Conservation (phyloP, 257 asterid genomes). For the Ligustrum vulgare region DNA sequence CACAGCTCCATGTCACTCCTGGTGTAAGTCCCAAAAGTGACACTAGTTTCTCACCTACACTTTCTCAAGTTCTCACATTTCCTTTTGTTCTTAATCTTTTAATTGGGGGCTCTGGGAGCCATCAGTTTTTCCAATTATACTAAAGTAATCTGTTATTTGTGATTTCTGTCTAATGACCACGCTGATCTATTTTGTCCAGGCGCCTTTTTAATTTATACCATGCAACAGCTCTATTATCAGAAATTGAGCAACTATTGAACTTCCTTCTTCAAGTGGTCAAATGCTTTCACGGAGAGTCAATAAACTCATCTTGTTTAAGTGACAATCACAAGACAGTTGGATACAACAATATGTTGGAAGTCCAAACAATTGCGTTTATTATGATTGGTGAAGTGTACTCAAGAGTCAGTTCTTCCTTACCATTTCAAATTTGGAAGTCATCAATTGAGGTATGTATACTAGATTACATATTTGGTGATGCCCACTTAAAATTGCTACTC, state of each 20-base stretch:
- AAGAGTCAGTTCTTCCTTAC: constrained; percentile 62
- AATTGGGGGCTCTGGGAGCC: constrained; percentile 4
- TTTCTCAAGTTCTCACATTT: neutral
- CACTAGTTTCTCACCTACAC: neutral
- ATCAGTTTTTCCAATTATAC: neutral
- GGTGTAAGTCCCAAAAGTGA: constrained; percentile 14
- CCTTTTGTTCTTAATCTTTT: constrained; percentile 14
- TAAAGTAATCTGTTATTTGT: neutral
- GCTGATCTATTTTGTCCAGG: constrained; percentile 42
- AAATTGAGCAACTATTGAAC: constrained; percentile 51
- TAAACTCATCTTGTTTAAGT: constrained; percentile 37
- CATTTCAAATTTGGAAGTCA: constrained; percentile 68
- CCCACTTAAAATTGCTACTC: constrained; percentile 30
- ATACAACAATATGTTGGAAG: constrained; percentile 43
- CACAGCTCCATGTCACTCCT: constrained; percentile 20
- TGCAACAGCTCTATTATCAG: constrained; percentile 49
- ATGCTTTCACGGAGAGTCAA: constrained; percentile 45
- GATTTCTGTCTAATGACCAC: neutral
- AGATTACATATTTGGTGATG: constrained; percentile 19
- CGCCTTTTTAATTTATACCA: constrained; percentile 55
- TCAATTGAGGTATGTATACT: constrained; percentile 63
- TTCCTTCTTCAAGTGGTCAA: constrained; percentile 66
- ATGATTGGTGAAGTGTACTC: constrained; percentile 74
- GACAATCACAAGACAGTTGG: constrained; percentile 34
- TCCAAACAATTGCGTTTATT: constrained; percentile 55